Conservation (phyloP, 768 basidiomycete species). For the Guyanaporus albipodus region DNA sequence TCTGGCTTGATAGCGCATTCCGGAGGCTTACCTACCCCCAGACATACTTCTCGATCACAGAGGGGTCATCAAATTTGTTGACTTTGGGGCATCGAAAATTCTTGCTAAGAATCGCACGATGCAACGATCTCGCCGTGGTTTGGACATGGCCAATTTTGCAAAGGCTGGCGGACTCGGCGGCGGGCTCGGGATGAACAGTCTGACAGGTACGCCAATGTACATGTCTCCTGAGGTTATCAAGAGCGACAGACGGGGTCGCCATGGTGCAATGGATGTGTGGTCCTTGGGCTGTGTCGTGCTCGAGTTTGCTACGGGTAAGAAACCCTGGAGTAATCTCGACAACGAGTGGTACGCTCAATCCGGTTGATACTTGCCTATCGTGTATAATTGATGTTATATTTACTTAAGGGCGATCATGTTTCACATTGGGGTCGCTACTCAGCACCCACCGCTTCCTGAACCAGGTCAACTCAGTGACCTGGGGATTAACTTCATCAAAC, state of each 20-base stretch:
- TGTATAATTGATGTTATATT: conserved; percentile 2
- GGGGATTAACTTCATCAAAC: conserved; percentile 92
- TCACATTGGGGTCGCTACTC: conserved; percentile 94
- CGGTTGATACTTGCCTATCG: not conserved
- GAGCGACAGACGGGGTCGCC: conserved; percentile 80
- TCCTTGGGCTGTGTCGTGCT: conserved; percentile 96
- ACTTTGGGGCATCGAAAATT: conserved; percentile 97
- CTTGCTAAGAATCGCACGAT: conserved; percentile 87
- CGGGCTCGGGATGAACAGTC: conserved; percentile 61
- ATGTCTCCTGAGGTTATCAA: conserved; percentile 99
- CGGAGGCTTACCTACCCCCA: conserved; percentile 32
- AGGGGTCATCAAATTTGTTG: conserved; percentile 94
- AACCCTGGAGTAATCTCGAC: conserved; percentile 98
- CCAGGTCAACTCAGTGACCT: conserved; percentile 81
- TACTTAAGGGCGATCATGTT: conserved; percentile 99
- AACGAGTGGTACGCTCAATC: conserved; percentile 82
- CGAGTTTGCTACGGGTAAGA: conserved; percentile 93
- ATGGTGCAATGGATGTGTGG: conserved; percentile 99
- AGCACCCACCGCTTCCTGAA: conserved; percentile 94
- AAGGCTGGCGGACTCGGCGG: conserved; percentile 34
- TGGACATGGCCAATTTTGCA: conserved; percentile 37
- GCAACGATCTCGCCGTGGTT: conserved; percentile 58
- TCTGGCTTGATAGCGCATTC: not conserved
- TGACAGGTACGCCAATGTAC: conserved; percentile 99
- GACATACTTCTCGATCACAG: conserved; percentile 89